A percentile compares a stretch with the other conserved stretches of the same genome.
These are phyloP conservation scores for Trichosanthes truncata DNA, from an alignment of 306 rosid species.

Conservation along the genomic window DNA sequence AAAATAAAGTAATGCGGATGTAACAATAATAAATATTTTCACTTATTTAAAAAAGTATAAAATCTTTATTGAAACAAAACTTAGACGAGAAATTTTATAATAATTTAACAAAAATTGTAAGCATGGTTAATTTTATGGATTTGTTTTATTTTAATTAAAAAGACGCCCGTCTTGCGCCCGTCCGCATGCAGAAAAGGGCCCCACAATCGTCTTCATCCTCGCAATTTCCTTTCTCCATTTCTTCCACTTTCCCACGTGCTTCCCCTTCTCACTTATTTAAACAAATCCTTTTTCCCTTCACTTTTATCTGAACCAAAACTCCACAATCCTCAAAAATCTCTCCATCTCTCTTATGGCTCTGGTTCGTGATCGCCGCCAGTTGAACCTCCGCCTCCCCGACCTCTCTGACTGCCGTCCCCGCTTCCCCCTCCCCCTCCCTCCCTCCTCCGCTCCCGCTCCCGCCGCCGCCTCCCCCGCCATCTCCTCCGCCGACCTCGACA, in stretches of 20 bases:
- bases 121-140: background rate
- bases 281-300: background rate
- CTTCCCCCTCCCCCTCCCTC: constrained; percentile 14
- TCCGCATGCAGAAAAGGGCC: background rate
- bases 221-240: background rate
- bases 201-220: background rate
- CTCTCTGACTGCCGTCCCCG: constrained; percentile 30
- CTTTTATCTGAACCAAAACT: background rate
- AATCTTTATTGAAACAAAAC: too few species aligned
- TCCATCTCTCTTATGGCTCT: constrained; percentile 41
- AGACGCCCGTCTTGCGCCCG: background rate
- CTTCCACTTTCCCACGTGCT: background rate
- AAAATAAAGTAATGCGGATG: too few species aligned
- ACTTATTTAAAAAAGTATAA: too few species aligned
- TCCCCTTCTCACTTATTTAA: background rate
- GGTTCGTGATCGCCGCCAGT: constrained; percentile 69
- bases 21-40: too few species aligned
- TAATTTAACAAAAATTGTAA: too few species aligned
- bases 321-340: background rate
- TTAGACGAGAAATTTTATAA: too few species aligned
- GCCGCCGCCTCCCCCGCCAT: constrained; percentile 11
- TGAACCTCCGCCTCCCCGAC: constrained; percentile 61
- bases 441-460: constrained; percentile 11
- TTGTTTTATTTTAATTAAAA: background rate
- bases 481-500: constrained; percentile 42